These are phyloP conservation scores for Solanum acaule DNA, from an alignment of 257 asterid species.

Conservation along the genomic window DNA sequence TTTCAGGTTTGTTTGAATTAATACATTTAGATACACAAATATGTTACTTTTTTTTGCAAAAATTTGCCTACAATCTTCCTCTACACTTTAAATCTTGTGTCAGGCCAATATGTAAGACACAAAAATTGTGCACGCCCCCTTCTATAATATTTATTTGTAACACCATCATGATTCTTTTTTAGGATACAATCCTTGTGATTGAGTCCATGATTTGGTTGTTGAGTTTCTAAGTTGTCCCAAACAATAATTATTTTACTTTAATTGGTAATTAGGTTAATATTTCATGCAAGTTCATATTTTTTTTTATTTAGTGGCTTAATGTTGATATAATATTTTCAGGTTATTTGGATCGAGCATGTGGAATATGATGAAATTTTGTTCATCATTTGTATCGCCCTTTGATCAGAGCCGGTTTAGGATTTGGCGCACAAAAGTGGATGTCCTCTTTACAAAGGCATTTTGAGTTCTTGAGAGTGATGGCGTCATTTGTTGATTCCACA, in stretches of 20 bases:
- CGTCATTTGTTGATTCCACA: conserved; percentile 27
- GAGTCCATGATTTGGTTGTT: neutral
- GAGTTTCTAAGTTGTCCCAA: neutral
- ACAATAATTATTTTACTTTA: neutral
- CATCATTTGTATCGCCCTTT: conserved; percentile 49
- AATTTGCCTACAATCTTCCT: neutral
- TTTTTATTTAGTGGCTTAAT: neutral
- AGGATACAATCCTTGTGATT: neutral
- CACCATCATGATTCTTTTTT: neutral
- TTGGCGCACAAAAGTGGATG: conserved; percentile 80
- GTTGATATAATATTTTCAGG: conserved; percentile 22
- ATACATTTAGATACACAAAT: neutral
- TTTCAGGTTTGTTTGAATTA: neutral
- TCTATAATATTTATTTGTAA: neutral
- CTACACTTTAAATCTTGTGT: neutral
- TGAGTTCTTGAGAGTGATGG: conserved; percentile 27
- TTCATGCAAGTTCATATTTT: neutral
- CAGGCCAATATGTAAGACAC: neutral
- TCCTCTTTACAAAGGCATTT: conserved; percentile 46
- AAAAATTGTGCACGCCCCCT: neutral
- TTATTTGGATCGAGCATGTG: conserved; percentile 73
- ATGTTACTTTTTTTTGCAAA: too few species aligned
- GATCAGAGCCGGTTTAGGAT: conserved; percentile 49
- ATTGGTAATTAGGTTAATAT: neutral
- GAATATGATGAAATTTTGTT: conserved; percentile 46